Evolutionary conservation across 2,329 filamentous ascomycete genomes (phyloP).

Genomic region (Penicillium sp.): DNA sequence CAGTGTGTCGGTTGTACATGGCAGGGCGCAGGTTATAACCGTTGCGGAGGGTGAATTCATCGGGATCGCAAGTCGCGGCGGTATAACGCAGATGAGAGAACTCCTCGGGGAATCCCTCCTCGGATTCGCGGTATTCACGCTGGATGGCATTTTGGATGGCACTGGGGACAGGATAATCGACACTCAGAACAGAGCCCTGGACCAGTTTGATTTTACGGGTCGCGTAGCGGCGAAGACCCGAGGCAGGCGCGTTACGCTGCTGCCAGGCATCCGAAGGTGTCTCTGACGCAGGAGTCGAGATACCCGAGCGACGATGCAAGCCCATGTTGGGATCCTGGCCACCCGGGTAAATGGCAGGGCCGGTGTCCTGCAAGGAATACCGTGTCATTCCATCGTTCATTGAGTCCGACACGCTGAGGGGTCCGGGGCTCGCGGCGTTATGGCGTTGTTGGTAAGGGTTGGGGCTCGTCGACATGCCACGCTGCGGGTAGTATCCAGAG

Average conservation of each 20-base stretch:
- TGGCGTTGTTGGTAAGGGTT: conserved; percentile 9
- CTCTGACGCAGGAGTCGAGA: conserved; percentile 63
- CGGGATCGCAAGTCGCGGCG: conserved; percentile 94
- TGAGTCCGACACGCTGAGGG: conserved; percentile 1
- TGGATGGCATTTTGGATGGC: conserved; percentile 97
- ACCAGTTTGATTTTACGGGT: conserved; percentile 98
- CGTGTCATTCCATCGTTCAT: conserved; percentile 33
- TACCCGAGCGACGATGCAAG: conserved; percentile 50
- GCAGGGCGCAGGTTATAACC: conserved; percentile 96
- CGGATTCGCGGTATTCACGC: conserved; percentile 82
- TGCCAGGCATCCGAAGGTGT: conserved; percentile 72
- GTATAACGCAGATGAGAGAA: conserved; percentile 98
- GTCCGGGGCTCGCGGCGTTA: conserved; percentile 20
- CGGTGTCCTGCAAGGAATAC: conserved; percentile 47
- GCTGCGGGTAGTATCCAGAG: not conserved
- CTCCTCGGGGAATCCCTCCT: conserved; percentile 84
- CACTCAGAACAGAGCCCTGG: conserved; percentile 92
- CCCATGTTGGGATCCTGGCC: conserved; percentile 45
- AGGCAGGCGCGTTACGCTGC: conserved; percentile 72
- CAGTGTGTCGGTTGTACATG: conserved; percentile 98
- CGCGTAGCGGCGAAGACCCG: conserved; percentile 78
- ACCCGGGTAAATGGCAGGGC: conserved; percentile 61
- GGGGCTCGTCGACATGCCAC: conserved; percentile 3
- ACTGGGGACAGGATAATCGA: conserved; percentile 95
- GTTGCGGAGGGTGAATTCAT: conserved; percentile 97